Conservation (phyloP, 768 basidiomycete species). For the Suillus subaureus region DNA sequence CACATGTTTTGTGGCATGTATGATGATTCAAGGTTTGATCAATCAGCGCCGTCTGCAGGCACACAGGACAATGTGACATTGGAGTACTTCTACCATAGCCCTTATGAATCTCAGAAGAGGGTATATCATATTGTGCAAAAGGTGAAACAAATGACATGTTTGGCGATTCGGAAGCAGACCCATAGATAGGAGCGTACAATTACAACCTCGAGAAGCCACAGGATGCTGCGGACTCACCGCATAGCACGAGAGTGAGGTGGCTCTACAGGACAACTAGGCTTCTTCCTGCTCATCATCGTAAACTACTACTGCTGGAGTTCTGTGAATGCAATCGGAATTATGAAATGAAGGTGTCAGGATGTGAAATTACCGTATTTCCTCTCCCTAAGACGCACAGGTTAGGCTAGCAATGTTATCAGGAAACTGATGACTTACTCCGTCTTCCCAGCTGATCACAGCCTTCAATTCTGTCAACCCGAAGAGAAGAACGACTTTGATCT, state of each 20-base stretch:
- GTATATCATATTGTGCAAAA: neutral
- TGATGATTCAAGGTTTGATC: conserved; percentile 1
- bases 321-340: conserved; percentile 11
- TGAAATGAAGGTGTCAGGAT: neutral
- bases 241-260: neutral
- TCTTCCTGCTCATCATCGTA: conserved; percentile 27
- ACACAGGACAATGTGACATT: conserved; percentile 1
- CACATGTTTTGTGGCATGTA: conserved; percentile 6
- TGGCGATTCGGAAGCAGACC: neutral
- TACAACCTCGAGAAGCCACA: neutral
- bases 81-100: neutral
- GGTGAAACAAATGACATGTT: conserved; percentile 3
- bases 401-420: conserved; percentile 1
- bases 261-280: neutral
- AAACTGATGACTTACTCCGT: conserved; percentile 39
- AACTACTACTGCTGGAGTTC: conserved; percentile 33
- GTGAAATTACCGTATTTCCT: conserved; percentile 36
- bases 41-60: neutral
- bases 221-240: neutral
- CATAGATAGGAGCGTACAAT: conserved; percentile 5
- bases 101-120: neutral
- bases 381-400: conserved; percentile 28
- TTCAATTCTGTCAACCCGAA: conserved; percentile 58
- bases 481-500: conserved; percentile 42
- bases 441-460: conserved; percentile 54